Evolutionary conservation across 2,329 filamentous ascomycete species (phyloP).

Genomic region (Neofusicoccum cordaticola): DNA sequence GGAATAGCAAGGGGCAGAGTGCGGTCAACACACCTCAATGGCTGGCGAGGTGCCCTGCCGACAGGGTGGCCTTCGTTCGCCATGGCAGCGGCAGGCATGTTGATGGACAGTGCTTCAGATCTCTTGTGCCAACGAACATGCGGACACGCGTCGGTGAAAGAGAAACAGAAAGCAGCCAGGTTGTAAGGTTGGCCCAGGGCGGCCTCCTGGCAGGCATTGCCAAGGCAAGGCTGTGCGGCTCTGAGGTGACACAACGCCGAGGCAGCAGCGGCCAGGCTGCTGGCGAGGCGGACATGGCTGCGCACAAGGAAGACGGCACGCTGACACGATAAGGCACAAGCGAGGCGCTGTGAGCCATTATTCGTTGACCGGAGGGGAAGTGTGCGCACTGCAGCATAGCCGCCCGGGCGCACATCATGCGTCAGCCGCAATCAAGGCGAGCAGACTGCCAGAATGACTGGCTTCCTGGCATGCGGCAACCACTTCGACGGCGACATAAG

Average conservation of each 20-base stretch:
- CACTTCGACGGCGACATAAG: background rate
- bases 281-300: background rate
- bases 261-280: background rate
- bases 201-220: background rate
- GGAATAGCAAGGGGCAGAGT: background rate
- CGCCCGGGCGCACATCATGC: background rate
- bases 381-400: background rate
- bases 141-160: background rate
- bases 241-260: background rate
- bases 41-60: background rate
- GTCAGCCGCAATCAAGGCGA: background rate
- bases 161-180: background rate
- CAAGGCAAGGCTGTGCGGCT: background rate
- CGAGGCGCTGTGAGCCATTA: too few relatives aligned
- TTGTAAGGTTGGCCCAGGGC: background rate
- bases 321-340: too few relatives aligned
- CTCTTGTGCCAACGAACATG: too few relatives aligned
- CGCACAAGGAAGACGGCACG: too few relatives aligned
- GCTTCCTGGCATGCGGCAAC: background rate
- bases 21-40: background rate
- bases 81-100: background rate
- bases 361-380: too few relatives aligned
- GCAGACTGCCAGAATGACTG: background rate
- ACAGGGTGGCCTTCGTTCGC: background rate
- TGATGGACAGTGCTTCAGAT: background rate